Evolutionary conservation across 2,329 filamentous ascomycete genomes (phyloP).

Genomic region (Thermochaetoides dissita): DNA sequence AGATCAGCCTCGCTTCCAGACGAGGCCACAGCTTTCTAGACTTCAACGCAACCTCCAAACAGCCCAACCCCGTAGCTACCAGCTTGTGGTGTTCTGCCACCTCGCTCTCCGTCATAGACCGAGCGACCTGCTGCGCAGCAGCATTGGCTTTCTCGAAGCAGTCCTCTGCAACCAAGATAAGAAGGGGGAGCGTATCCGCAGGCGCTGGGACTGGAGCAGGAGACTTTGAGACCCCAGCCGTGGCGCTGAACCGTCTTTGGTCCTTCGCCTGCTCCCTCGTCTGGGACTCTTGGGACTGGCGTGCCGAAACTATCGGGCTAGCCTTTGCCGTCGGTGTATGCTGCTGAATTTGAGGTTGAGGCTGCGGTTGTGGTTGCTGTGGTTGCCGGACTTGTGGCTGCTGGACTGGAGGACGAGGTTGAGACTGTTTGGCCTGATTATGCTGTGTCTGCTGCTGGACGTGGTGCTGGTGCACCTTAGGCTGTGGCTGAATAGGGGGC

Average conservation of each 20-base stretch:
- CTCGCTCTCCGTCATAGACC: conserved; percentile 33
- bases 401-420: no score
- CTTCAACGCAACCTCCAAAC: conserved; percentile 55
- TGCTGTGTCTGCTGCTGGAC: no score
- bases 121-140: conserved; percentile 35
- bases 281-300: conserved; percentile 7
- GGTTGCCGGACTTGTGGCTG: no score
- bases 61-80: conserved; percentile 57
- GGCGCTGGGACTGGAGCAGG: conserved; percentile 28
- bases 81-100: conserved; percentile 57
- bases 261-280: conserved; percentile 9
- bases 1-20: conserved; percentile 52
- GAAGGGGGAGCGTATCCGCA: conserved; percentile 40
- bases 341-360: neutral
- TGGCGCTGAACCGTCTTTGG: conserved; percentile 14
- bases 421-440: no score
- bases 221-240: conserved; percentile 18
- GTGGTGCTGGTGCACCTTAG: no score
- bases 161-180: conserved; percentile 62
- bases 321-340: conserved; percentile 2
- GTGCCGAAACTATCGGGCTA: conserved; percentile 12
- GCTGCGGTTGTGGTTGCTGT: conserved; percentile 1
- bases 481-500: no score
- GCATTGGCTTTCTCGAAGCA: conserved; percentile 54
- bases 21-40: conserved; percentile 47